Percentiles rank a stretch among this genome's conserved stretches.
Evolutionary conservation across 495 filamentous ascomycete species (phyloP).

Genomic region (Apodospora peruviana): DNA sequence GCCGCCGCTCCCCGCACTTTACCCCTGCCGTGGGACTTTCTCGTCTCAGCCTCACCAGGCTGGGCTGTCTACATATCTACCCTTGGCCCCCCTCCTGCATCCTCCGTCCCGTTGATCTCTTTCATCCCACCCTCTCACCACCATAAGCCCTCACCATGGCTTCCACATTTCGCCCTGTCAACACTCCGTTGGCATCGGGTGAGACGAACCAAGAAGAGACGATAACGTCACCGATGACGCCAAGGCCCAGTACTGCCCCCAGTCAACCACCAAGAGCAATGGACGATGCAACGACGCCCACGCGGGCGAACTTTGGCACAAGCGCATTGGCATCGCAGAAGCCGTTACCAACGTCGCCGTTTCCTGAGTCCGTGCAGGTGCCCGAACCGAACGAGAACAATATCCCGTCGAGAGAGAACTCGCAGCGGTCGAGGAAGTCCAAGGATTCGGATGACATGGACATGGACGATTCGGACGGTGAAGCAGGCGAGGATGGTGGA

Average conservation of each 20-base stretch:
- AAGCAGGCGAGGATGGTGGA: conserved; percentile 52
- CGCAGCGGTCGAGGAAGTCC: conserved; percentile 58
- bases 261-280: conserved; percentile 29
- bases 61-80: conserved; percentile 26
- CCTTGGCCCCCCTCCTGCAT: conserved; percentile 14
- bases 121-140: conserved; percentile 10
- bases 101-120: conserved; percentile 10
- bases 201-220: conserved; percentile 35
- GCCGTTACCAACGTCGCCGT: conserved; percentile 54
- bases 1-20: conserved; percentile 23
- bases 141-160: conserved; percentile 31
- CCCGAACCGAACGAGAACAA: conserved; percentile 37
- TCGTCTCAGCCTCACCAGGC: conserved; percentile 32
- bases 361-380: conserved; percentile 46
- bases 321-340: conserved; percentile 46
- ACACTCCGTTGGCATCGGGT: conserved; percentile 58
- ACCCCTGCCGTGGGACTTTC: conserved; percentile 26
- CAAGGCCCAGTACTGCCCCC: conserved; percentile 48
- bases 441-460: conserved; percentile 68
- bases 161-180: conserved; percentile 67
- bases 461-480: conserved; percentile 68
- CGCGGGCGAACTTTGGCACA: conserved; percentile 49
- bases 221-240: conserved; percentile 57
- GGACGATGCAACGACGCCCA: conserved; percentile 56
- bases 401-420: conserved; percentile 50